Base-by-base conservation (phyloP, 2,329 filamentous ascomycete species). In the Gyromitra esculenta region DNA sequence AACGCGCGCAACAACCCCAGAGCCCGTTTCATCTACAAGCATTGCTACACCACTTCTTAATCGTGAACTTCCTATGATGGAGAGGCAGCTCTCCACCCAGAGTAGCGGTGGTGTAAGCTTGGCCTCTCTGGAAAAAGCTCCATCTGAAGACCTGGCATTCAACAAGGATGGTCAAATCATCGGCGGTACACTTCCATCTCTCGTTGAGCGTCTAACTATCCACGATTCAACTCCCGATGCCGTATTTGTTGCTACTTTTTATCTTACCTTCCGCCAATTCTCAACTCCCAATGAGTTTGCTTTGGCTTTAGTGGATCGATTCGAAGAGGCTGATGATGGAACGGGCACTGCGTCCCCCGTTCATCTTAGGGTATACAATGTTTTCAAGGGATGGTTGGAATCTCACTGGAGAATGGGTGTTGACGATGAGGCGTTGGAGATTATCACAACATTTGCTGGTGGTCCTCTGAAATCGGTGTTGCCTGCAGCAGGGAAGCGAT, bases 371-470 rank as follows among this genome's bases (percentile, higher is more conserved):
- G 93, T 98, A 0, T 98, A 96, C 86, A 98, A 99, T 82, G 91
- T 94, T 73, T 93, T 99, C 87, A 99, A 99, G 84, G 92, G 92
- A 54, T 99, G 96, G 96, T 86, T 99, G 21, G 96, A 98, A 85
- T 96, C 92, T 5, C 94, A 99, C 84, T 99, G 96, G 95, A 90
- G 92, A 62, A 89, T 93, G 78, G 89, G 93, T 75, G 90, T 90
- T 9, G 96, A 99, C 82, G 88, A 89, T 68, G 87, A 89, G 11
- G 93, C 94, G 0, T 86, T 99, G 7, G 86, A 88, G 0, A 85
- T 92, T 63, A 96, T 99, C 78, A 87, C 91, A 43, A 86, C 89
- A 0, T 99, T 99, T 83, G 94, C 95, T 1, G 89, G 91, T 79
- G 87, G 88, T 60, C 91, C 91, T 79, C 87, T 99, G 6, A 86